phyloP scores from a whole-genome alignment of 2,329 filamentous ascomycete species.

The Triangularia setosa region DNA sequence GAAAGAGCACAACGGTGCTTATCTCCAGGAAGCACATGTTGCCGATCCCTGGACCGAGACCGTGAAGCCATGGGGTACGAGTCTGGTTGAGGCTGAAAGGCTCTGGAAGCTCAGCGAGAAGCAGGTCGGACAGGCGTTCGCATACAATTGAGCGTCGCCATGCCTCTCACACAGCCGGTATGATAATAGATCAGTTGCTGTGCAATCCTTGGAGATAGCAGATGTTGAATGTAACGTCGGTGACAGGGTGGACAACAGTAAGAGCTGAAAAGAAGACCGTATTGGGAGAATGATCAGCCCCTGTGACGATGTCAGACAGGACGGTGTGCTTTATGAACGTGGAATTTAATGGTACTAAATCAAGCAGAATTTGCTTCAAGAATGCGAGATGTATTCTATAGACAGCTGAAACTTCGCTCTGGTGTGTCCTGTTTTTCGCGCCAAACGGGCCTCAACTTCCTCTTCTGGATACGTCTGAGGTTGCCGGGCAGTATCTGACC shows the following conservation, averaged over 20 bases:
- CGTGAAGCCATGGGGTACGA: conserved; percentile 24
- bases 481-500: background rate
- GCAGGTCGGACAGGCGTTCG: conserved; percentile 41
- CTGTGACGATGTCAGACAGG: background rate
- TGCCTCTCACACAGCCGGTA: background rate
- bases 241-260: background rate
- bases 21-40: conserved; percentile 23
- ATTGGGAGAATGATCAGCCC: background rate
- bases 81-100: conserved; percentile 34
- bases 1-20: conserved; percentile 24
- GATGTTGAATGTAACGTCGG: background rate
- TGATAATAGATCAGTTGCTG: background rate
- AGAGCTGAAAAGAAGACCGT: background rate
- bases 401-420: background rate
- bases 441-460: background rate
- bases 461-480: background rate
- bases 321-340: background rate
- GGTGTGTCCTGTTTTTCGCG: background rate
- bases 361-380: background rate
- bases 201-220: background rate
- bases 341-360: no score
- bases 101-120: conserved; percentile 46
- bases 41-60: conserved; percentile 18
- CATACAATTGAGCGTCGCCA: background rate
- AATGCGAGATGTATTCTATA: background rate